Base-by-base conservation (phyloP, 176 grass and related monocot species). In the Eleusine coracana region DNA sequence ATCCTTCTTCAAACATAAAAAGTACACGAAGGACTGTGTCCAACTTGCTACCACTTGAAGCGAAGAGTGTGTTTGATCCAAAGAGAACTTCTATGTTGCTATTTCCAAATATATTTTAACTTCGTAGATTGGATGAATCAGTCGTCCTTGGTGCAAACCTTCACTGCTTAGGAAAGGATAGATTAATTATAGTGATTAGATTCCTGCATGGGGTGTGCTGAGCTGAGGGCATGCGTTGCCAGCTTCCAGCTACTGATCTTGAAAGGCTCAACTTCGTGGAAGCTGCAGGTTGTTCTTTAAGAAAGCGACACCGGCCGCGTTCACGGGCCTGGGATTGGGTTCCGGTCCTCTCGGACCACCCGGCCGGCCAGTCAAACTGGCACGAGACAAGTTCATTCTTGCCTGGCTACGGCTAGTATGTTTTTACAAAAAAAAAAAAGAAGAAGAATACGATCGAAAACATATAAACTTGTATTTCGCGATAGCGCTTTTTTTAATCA, bases 241-340 rank as follows among this genome's bases (percentile, higher is more conserved):
- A 66, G 36, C 37, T 88, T 87, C 48, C n/a, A 78, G 82, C 82
- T 76, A 29, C 16, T 46, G 27, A 45, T 66, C 82, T 75, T 58
- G 79, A 82, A 23, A 6, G 56, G 55, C 86, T 66, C 34, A 83
- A 83, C 68, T 79, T 88, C 68, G 66, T 59, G 38, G 86, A 83
- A 83, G 28, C 51, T 85, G 74, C 62, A 58, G 15, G 0, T 62
- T 37, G 28, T 75, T 81, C 40, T 70, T 87, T 49, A 31, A 73
- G 67, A 73, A 88, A 79, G 59, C 38, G 48, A 88, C 38, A 63
- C 48, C 71, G 27, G 51, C 62, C 21, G 27, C 36, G 63, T 64
- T 87, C 85, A 76, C 85, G 79, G 72, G 40, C 63, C 72, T 70
- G 28, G 28, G 71, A 10, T 71, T 79, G 80, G 86, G 58, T 65